Percentiles rank a stretch among this genome's conserved stretches.
phyloP scores from a whole-genome alignment of 495 filamentous ascomycete species.

The Chaetomium cochliodes region DNA sequence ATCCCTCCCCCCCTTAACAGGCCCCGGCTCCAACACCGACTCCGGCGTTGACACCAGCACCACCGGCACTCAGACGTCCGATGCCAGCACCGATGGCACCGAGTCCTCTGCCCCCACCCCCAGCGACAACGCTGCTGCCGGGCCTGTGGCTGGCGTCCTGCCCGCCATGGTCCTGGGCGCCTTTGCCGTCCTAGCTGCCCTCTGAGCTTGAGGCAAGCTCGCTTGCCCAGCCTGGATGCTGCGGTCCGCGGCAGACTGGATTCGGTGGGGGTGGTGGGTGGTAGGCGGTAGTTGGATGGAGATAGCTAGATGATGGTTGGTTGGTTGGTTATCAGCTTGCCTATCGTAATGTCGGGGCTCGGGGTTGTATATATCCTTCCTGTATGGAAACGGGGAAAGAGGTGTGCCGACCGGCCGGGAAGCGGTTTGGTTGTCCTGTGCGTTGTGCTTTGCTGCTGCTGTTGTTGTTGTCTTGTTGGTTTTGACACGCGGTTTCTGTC shows the following conservation, averaged over 20 bases:
- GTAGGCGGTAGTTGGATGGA: too few species aligned
- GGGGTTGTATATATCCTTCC: not conserved
- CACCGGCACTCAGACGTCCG: constrained; percentile 9
- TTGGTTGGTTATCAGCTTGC: not conserved
- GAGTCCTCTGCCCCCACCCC: not conserved
- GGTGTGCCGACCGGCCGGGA: not conserved
- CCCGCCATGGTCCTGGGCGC: constrained; percentile 30
- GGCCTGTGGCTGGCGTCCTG: constrained; percentile 14
- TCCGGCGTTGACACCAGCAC: constrained; percentile 1
- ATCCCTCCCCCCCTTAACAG: constrained; percentile 22
- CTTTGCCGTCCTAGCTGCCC: constrained; percentile 29
- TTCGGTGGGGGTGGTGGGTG: not conserved
- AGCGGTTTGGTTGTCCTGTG: not conserved
- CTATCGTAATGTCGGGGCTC: not conserved
- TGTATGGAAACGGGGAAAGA: not conserved
- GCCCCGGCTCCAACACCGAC: constrained; percentile 28
- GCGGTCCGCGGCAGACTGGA: not conserved
- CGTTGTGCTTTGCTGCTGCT: too few species aligned
- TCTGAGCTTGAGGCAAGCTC: constrained; percentile 17
- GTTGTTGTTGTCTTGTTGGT: not conserved
- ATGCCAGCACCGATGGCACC: not conserved
- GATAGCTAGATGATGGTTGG: too few species aligned
- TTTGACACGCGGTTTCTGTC: not conserved
- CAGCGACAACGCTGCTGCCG: constrained; percentile 26
- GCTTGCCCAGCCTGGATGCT: not conserved